Evolutionary conservation across 805 yeast species (phyloP).

Genomic region (Schwanniomyces pseudopolymorphus): DNA sequence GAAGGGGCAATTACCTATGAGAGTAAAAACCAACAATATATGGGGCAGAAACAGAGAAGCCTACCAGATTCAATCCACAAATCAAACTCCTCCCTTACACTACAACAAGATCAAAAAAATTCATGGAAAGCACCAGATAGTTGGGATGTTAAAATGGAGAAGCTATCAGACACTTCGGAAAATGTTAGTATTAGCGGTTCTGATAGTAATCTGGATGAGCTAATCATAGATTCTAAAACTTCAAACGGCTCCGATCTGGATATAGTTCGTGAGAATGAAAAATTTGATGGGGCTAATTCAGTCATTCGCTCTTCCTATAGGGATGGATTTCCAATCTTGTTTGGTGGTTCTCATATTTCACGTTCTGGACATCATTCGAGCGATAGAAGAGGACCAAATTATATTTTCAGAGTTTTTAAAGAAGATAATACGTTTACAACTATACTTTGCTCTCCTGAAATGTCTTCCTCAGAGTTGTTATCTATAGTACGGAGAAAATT

Average conservation of each 20-base stretch:
- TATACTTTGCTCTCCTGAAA: slow-evolving; percentile 72
- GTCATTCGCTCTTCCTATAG: not conserved
- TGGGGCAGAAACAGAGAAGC: slow-evolving; percentile 4
- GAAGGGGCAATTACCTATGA: not conserved
- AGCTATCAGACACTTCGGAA: slow-evolving; percentile 3
- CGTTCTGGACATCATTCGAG: slow-evolving; percentile 10
- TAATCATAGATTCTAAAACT: slow-evolving; percentile 5
- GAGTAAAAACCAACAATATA: slow-evolving; percentile 5
- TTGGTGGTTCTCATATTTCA: slow-evolving; percentile 26
- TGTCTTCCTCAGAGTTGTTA: slow-evolving; percentile 73
- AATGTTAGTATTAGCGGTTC: slow-evolving; percentile 12
- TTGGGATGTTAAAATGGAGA: slow-evolving; percentile 45
- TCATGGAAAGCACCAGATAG: slow-evolving; percentile 48
- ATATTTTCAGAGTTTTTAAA: slow-evolving; percentile 70
- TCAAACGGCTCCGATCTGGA: not conserved
- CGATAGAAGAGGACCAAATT: slow-evolving; percentile 32
- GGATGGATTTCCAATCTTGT: slow-evolving; percentile 28
- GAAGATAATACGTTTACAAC: slow-evolving; percentile 86
- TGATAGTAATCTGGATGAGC: slow-evolving; percentile 14
- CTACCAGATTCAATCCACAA: not conserved
- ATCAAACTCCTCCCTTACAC: not conserved
- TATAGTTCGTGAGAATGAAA: not conserved
- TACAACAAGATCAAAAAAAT: slow-evolving; percentile 1
- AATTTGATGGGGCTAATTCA: not conserved
- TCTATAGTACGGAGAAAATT: slow-evolving; percentile 74